Base-by-base conservation (phyloP, 768 basidiomycete species). In the Cantharellus anzutake region DNA sequence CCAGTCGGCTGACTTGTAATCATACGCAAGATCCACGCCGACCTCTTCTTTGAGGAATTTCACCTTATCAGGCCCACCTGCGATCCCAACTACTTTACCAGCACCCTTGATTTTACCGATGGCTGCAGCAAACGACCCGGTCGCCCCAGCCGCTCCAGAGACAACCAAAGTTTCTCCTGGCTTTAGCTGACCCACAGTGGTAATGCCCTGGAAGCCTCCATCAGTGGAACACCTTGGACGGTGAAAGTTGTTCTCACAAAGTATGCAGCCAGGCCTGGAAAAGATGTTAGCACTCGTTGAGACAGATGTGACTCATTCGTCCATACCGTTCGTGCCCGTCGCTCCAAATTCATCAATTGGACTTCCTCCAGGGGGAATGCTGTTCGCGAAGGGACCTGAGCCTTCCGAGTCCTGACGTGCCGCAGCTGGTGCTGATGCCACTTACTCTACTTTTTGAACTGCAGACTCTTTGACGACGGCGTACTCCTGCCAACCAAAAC, bases 71-170 rank as follows among this genome's bases (percentile, higher is more conserved):
- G 74, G 66, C 0, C 80, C 80, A 35, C 93, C 92, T 0, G 91
- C 91, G 65, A 96, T 86, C 5, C 81, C 94, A 62, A 88, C 81
- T 52, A 97, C 92, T 59, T 78, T 83, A 29, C 20, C 20, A 55
- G 86, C 86, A 11, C 84, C 89, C 5, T 75, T 72, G 37, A 79
- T 74, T 69, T 88, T 89, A 52, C 85, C 89, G 20, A 91, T 75
- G 64, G 91, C 89, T 70, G 88, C 90, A 7, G 75, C 85, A 60
- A 88, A 69, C 5, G 81, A 78, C 16, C 90, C 89, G 5, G 88
- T 86, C 0, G 91, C 82, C 4, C 92, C 93, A 4, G 93, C 93
- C 2, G 93, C 93, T 20, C 89, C 92, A 0, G 88, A 88, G 5
- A 83, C 84, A 34, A 97, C 77, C 53, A 94, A 78, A 0, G 78